Evolutionary conservation across 495 filamentous ascomycete species (phyloP).

Genomic region (Pseudoneurospora amorphoporcata): DNA sequence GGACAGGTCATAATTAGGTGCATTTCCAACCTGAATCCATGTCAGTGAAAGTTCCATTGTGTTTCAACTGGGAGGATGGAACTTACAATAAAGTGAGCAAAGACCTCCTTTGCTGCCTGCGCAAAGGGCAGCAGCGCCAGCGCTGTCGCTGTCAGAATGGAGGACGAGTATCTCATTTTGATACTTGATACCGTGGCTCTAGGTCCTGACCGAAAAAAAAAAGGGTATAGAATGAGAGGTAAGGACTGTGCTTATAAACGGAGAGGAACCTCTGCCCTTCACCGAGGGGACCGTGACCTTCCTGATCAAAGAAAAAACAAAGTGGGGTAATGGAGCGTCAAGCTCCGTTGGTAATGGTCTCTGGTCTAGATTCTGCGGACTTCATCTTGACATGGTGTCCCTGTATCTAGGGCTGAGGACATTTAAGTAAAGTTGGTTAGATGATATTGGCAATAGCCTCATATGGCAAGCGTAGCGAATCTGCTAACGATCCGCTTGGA

Average conservation of each 20-base stretch:
- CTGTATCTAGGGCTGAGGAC: not conserved
- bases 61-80: not conserved
- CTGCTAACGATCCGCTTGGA: not conserved
- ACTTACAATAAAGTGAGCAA: slow-evolving; percentile 18
- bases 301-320: not conserved
- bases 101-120: slow-evolving; percentile 15
- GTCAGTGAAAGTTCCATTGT: not conserved
- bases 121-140: not conserved
- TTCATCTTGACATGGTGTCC: not conserved
- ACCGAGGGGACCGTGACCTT: not conserved
- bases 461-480: not conserved
- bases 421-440: not conserved
- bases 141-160: not conserved
- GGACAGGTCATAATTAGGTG: slow-evolving; percentile 31
- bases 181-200: not conserved
- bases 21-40: slow-evolving; percentile 10
- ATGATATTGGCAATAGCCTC: not conserved
- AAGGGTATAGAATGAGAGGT: not conserved
- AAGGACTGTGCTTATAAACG: not conserved
- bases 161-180: slow-evolving; percentile 6
- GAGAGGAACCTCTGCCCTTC: not conserved
- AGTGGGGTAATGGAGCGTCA: not conserved
- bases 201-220: not conserved
- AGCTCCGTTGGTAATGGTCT: not conserved
- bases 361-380: not conserved